Base-by-base conservation (phyloP, 768 basidiomycete species). In the Termitomyces sp. region DNA sequence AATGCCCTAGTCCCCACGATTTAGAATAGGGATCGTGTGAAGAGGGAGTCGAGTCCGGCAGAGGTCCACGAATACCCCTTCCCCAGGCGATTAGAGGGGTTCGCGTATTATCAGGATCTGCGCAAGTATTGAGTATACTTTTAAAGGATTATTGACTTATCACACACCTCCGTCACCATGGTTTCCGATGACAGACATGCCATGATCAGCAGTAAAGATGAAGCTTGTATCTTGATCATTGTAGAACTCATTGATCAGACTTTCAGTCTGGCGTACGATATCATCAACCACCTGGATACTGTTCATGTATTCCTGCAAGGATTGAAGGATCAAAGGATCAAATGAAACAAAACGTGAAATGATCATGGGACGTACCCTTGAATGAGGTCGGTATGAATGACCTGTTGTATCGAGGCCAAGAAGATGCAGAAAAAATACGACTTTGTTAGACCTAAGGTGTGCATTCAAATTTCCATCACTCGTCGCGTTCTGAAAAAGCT, bases 21-120 rank as follows among this genome's bases (percentile, higher is more conserved):
- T 66, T 67, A 2, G 91, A 91, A 67, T 87, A 91, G 0, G 78
- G 74, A 64, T 93, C 91, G 56, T 91, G 87, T 0, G 88, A 87
- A 2, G 87, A 82, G 1, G 82, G 75, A 2, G 64, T 64, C 5
- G 73, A 72, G 60, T 87, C 82, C 12, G 80, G 80, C 0, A 87
- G 63, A n/a, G 91, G 89, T 0, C 82, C 81, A 13, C 91, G 83
- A 41, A 93, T 72, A 6, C 91, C 91, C 38, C 83, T 78, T 0
- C 93, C 93, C 93, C 93, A 95, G 1, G 82, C 85, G 23, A 95
- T 77, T 6, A 93, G 77, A 18, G 93, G 93, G 1, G 93, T 95
- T 47, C 91, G 83, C 6, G 92, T 93, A 65, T 89, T 93, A 67
- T 94, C 92, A 0, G 92, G 92, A 66, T 93, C 90, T 92, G 59